Percentiles rank a stretch among this genome's conserved stretches.
These are phyloP conservation scores for Termitomyces sp. DNA, from an alignment of 768 basidiomycete genomes.

Conservation along the genomic window DNA sequence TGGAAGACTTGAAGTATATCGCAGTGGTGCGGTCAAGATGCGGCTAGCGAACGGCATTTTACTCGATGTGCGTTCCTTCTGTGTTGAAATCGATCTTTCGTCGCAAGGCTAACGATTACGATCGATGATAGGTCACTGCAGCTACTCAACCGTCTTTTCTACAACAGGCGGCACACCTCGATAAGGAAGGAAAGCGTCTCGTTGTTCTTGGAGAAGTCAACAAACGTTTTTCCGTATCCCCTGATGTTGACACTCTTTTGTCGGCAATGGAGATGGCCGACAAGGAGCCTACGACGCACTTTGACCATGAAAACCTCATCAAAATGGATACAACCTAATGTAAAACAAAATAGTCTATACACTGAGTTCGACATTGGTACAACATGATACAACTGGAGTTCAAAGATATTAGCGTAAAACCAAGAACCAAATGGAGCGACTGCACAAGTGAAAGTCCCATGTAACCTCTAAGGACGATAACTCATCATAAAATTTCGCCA, in stretches of 20 bases:
- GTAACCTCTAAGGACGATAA: constrained; percentile 15
- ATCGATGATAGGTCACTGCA: constrained; percentile 55
- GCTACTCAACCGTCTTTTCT: constrained; percentile 85
- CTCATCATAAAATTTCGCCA: constrained; percentile 32
- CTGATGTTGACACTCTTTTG: constrained; percentile 74
- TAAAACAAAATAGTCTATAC: not conserved
- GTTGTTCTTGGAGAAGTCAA: constrained; percentile 82
- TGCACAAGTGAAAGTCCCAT: not conserved
- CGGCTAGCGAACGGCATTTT: constrained; percentile 76
- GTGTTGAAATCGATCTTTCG: not conserved
- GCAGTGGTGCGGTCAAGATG: constrained; percentile 83
- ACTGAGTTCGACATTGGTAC: not conserved
- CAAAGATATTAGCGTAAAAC: not conserved
- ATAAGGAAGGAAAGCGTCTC: constrained; percentile 51
- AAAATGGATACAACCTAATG: constrained; percentile 41
- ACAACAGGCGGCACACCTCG: constrained; percentile 78
- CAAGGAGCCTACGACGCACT: constrained; percentile 16
- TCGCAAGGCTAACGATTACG: not conserved
- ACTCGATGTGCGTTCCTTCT: constrained; percentile 58
- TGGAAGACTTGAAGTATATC: constrained; percentile 81
- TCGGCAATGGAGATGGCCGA: constrained; percentile 56
- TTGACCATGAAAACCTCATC: constrained; percentile 43
- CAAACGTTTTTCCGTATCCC: constrained; percentile 79
- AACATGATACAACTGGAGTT: not conserved
- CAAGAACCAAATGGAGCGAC: not conserved